A percentile compares a stretch with the other conserved stretches of the same genome.
These are phyloP conservation scores for Trifolium pratense DNA, from an alignment of 306 rosid genomes.

Conservation along the genomic window DNA sequence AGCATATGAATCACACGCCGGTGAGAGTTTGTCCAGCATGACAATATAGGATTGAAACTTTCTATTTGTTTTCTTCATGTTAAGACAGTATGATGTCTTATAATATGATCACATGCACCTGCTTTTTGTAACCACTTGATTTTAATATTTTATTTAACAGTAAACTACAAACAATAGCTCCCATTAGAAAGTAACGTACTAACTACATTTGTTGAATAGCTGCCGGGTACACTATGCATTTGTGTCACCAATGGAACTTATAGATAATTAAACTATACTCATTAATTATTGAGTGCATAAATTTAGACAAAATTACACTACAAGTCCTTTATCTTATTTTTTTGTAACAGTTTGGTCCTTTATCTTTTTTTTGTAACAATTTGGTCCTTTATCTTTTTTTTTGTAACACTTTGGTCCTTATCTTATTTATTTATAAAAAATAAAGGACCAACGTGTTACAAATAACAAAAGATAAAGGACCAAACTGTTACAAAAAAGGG, in stretches of 20 bases:
- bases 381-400: too few species aligned
- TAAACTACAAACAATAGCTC: slow-evolving; percentile 44
- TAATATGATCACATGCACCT: slow-evolving; percentile 46
- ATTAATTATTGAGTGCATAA: slow-evolving; percentile 29
- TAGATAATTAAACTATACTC: slow-evolving; percentile 29
- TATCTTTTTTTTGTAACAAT: too few species aligned
- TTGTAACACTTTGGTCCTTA: too few species aligned
- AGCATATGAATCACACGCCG: slow-evolving; percentile 50
- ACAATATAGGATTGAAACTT: slow-evolving; percentile 34
- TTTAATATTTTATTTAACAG: slow-evolving; percentile 39
- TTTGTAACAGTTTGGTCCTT: too few species aligned
- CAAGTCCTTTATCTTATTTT: too few species aligned
- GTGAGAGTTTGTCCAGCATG: slow-evolving; percentile 47
- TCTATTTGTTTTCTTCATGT: slow-evolving; percentile 40
- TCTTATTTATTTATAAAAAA: too few species aligned
- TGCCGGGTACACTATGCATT: slow-evolving; percentile 36
- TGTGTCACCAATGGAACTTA: slow-evolving; percentile 18
- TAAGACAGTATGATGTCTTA: slow-evolving; percentile 42
- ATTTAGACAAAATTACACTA: too few species aligned
- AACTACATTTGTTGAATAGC: slow-evolving; percentile 42
- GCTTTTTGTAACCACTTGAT: slow-evolving; percentile 46
- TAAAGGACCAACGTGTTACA: too few species aligned
- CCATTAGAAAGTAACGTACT: slow-evolving; percentile 41
- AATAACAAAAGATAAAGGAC: too few species aligned
- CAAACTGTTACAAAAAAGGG: too few species aligned